Evolutionary conservation across 2,329 filamentous ascomycete genomes (phyloP).

Genomic region (Fonsecaea multimorphosa): DNA sequence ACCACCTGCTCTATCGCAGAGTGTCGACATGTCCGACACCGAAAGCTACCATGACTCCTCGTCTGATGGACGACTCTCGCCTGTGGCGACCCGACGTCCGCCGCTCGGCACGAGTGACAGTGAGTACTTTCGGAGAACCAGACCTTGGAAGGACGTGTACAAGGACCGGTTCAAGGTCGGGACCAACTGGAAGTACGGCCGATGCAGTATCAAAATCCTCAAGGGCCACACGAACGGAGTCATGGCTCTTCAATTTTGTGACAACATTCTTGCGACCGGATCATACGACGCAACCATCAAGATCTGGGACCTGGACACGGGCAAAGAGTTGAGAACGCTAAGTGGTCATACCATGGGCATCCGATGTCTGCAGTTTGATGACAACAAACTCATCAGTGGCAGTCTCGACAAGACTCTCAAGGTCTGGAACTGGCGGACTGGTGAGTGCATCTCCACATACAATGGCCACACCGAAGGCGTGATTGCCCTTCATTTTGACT

Average conservation of each 20-base stretch:
- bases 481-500: conserved; percentile 85
- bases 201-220: conserved; percentile 82
- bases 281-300: conserved; percentile 96
- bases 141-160: conserved; percentile 97
- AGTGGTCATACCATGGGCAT: conserved; percentile 82
- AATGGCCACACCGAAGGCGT: conserved; percentile 81
- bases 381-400: conserved; percentile 87
- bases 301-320: conserved; percentile 92
- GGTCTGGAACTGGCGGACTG: conserved; percentile 96
- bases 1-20: conserved; percentile 53
- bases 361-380: conserved; percentile 89
- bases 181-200: conserved; percentile 95
- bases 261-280: conserved; percentile 88
- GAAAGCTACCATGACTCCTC: conserved; percentile 26
- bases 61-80: conserved; percentile 25
- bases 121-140: conserved; percentile 37
- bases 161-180: conserved; percentile 94
- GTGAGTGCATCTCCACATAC: conserved; percentile 81
- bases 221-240: conserved; percentile 87
- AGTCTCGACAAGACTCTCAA: conserved; percentile 86
- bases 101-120: conserved; percentile 18
- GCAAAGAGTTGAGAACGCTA: conserved; percentile 83
- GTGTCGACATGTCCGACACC: conserved; percentile 18
- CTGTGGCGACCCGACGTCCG: conserved; percentile 23
- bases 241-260: conserved; percentile 80